A percentile compares a stretch with the other conserved stretches of the same genome.
Evolutionary conservation across 2,329 filamentous ascomycete species (phyloP).

Genomic region (Xylariaceae sp.): DNA sequence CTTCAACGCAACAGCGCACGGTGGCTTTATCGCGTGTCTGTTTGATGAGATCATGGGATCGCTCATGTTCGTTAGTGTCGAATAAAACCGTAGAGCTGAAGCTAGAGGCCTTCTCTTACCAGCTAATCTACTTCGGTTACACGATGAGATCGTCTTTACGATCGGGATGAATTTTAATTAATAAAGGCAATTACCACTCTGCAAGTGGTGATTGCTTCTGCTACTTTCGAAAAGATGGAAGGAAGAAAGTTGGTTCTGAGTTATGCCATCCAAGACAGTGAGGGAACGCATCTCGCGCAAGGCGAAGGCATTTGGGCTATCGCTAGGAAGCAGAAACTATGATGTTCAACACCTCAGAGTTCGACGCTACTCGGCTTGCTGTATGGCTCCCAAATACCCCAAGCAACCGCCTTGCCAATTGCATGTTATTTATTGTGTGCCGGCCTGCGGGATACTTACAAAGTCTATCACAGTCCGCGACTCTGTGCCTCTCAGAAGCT

Average conservation of each 20-base stretch:
- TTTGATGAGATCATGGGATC: slow-evolving; percentile 7
- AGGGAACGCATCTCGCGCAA: not conserved
- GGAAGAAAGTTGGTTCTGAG: slow-evolving; percentile 3
- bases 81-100: not conserved
- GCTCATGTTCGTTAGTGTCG: not conserved
- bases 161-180: slow-evolving; percentile 4
- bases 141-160: not conserved
- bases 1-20: slow-evolving; percentile 2
- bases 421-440: too few relatives aligned
- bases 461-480: too few relatives aligned
- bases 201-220: slow-evolving; percentile 2
- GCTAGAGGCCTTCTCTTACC: not conserved
- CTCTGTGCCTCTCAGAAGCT: too few relatives aligned
- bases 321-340: not conserved
- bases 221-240: slow-evolving; percentile 1
- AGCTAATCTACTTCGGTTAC: not conserved
- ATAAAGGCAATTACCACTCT: slow-evolving; percentile 2
- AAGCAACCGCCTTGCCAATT: too few relatives aligned
- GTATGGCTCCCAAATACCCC: too few relatives aligned
- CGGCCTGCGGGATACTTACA: too few relatives aligned
- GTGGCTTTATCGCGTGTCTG: slow-evolving; percentile 1
- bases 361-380: too few relatives aligned
- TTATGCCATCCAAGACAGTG: not conserved
- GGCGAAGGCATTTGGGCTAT: slow-evolving; percentile 5
- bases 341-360: not conserved